Conservation (phyloP, 257 asterid genomes). For the Echites panduratus region DNA sequence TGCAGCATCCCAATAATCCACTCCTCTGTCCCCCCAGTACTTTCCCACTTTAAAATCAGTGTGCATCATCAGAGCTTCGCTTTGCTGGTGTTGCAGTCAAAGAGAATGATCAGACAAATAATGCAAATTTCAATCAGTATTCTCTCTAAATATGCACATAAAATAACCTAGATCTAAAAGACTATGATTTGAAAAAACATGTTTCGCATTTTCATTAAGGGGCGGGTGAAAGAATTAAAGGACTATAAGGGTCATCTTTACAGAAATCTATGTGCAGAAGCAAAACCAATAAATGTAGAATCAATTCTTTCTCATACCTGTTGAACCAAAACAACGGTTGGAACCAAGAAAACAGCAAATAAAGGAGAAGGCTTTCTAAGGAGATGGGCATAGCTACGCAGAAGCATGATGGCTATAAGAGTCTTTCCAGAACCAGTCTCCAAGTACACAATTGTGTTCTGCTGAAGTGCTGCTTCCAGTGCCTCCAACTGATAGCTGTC, state of each 20-base stretch:
- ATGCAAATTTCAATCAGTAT: not conserved
- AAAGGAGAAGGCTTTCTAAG: constrained; percentile 55
- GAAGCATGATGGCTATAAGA: constrained; percentile 75
- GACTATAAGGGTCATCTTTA: not conserved
- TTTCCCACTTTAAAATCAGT: constrained; percentile 71
- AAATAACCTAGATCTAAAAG: not conserved
- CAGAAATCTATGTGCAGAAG: too few relatives aligned
- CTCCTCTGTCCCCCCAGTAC: constrained; percentile 70
- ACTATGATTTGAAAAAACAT: not conserved
- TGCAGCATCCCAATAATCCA: constrained; percentile 70
- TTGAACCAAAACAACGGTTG: constrained; percentile 62
- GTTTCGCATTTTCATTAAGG: not conserved
- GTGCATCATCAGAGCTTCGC: constrained; percentile 37
- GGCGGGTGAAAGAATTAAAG: not conserved
- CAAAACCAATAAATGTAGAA: too few relatives aligned
- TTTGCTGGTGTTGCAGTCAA: constrained; percentile 47
- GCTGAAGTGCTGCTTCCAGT: constrained; percentile 51
- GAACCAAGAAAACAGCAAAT: constrained; percentile 77
- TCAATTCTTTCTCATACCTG: constrained; percentile 37
- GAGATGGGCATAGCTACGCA: constrained; percentile 51
- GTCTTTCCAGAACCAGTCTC: constrained; percentile 90
- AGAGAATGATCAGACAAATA: not conserved
- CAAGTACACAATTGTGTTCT: constrained; percentile 64
- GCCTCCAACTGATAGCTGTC: constrained; percentile 83
- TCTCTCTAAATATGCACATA: not conserved